Evolutionary conservation across 176 grass and related monocot genomes (phyloP), one percentile per base, ranked within the genome.

Genomic region (Ampelocalamus luodianensis): DNA sequence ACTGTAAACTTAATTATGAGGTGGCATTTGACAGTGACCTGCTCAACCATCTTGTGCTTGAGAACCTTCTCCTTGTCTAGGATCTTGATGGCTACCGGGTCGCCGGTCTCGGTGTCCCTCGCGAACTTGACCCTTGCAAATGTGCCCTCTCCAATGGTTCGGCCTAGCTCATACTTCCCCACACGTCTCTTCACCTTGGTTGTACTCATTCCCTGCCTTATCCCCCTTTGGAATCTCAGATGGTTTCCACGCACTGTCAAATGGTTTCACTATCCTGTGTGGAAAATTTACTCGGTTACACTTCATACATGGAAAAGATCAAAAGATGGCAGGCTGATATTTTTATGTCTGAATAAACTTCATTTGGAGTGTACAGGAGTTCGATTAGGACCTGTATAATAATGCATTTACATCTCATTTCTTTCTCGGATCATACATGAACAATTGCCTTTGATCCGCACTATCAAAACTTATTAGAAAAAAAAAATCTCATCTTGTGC

Each of bases 151-250:
- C 96, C 96, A 50, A 99, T 95, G 67, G 96, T 99, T 5, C 93
- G 88, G 12, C 96, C 96, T 2, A 99, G 89, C 77, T 99, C 96
- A 89, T 94, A 99, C 86, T 96, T 99, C 32, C 96, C 96, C n/a
- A 96, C 96, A 85, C 85, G 88, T 23, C 96, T 92, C 88, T 96
- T 99, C 77, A 99, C 90, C 79, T 93, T 99, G 65, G 72, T 74
- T 27, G 93, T 76, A 82, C 85, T 88, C 96, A 98, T 98, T 42
- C 82, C 76, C 68, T 72, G 85, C 54, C 53, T 83, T 80, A 23
- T 77, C 37, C 5, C 18, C 50, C 50, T 22, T 1, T 8, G 79
- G 14, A 83, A 62, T 16, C 53, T 74, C 78, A 15, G 60, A n/a
- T 18, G 36, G 32, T 18, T 79, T 87, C 42, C 29, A 12, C 51